Conservation (phyloP, 805 yeast species). For the Babjeviella inositovora region DNA sequence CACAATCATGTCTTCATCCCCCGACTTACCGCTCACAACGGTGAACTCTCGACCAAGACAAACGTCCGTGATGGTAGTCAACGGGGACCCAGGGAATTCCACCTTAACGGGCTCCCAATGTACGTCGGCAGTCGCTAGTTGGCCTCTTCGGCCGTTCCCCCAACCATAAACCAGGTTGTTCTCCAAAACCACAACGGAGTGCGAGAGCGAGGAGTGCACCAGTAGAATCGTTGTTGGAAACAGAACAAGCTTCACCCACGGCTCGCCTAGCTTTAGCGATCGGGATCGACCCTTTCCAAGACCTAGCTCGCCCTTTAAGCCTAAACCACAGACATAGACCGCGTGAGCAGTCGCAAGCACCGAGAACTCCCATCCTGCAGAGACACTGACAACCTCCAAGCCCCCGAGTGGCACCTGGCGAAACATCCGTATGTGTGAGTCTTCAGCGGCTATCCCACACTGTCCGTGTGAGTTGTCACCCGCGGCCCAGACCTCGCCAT, state of each 20-base stretch:
- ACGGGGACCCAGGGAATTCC: conserved; percentile 6
- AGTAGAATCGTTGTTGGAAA: no score
- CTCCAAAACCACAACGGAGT: conserved; percentile 9
- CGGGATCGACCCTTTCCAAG: conserved; percentile 11
- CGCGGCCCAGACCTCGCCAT: conserved; percentile 35
- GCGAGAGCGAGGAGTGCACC: conserved; percentile 13
- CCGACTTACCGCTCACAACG: conserved; percentile 9
- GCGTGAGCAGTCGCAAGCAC: conserved; percentile 23
- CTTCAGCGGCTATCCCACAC: conserved; percentile 16
- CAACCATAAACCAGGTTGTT: conserved; percentile 20
- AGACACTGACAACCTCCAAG: conserved; percentile 21
- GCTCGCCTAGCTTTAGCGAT: conserved; percentile 13
- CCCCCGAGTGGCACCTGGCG: no score
- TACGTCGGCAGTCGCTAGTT: conserved; percentile 10
- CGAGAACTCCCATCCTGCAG: conserved; percentile 75
- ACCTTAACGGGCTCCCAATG: conserved; percentile 5
- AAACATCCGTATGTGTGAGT: no score
- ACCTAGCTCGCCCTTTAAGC: conserved; percentile 67
- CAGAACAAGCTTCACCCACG: conserved; percentile 3
- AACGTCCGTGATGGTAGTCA: conserved; percentile 3
- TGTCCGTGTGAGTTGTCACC: conserved; percentile 52
- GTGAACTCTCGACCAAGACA: conserved; percentile 38
- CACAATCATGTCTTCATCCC: conserved; percentile 4
- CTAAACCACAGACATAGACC: conserved; percentile 43
- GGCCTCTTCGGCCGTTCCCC: conserved; percentile 34